phyloP scores from a whole-genome alignment of 805 yeast genomes.

The Nakazawaea ambrosiae region DNA sequence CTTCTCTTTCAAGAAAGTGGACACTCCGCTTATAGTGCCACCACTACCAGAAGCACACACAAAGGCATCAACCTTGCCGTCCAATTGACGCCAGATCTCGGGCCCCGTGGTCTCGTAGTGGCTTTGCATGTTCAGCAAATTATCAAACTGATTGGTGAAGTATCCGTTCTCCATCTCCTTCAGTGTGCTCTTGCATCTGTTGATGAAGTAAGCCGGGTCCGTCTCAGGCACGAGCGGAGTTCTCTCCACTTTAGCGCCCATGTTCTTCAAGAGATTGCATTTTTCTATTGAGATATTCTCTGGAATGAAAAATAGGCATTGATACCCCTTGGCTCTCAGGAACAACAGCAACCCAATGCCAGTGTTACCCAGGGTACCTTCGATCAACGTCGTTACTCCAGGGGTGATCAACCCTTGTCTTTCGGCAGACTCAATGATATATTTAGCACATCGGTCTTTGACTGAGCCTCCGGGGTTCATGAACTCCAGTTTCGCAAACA shows the following conservation, averaged over 20 bases:
- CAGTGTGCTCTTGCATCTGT: constrained; percentile 31
- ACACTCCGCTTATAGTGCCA: constrained; percentile 84
- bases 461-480: constrained; percentile 84
- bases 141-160: constrained; percentile 72
- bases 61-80: constrained; percentile 54
- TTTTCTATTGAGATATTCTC: constrained; percentile 80
- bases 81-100: constrained; percentile 64
- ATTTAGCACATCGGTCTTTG: constrained; percentile 78
- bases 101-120: constrained; percentile 81
- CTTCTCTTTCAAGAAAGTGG: constrained; percentile 51
- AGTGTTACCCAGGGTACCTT: constrained; percentile 87
- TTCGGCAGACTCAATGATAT: constrained; percentile 62
- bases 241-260: constrained; percentile 61
- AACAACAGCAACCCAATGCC: constrained; percentile 80
- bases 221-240: constrained; percentile 31
- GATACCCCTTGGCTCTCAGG: constrained; percentile 70
- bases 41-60: constrained; percentile 87
- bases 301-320: constrained; percentile 76
- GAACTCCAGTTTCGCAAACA: constrained; percentile 72
- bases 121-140: constrained; percentile 69
- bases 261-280: constrained; percentile 47
- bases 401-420: constrained; percentile 41
- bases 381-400: constrained; percentile 59
- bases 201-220: constrained; percentile 54
- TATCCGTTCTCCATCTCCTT: constrained; percentile 18